Evolutionary conservation across 768 basidiomycete genomes (phyloP), one percentile per base, ranked within the genome.

Genomic region (Psilocybe tampanensis): DNA sequence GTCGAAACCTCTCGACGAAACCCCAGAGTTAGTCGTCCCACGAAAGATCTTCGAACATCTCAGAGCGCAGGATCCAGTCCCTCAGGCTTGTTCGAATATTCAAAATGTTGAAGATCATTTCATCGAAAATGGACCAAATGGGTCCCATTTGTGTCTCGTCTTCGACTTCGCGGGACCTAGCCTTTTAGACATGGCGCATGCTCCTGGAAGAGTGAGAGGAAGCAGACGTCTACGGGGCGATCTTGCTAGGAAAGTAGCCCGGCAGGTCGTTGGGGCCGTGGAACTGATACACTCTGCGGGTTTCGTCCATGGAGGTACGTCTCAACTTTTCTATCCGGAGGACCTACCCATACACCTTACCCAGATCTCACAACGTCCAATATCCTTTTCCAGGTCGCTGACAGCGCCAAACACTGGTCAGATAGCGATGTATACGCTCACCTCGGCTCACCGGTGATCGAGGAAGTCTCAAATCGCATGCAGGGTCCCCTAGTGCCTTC

Each of bases 81-180:
- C 33, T n/a, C n/a, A n/a, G n/a, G n/a, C n/a, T 7, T 15, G 33
- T 7, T 15, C 33, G 15, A 39, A 39, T 39, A 6, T 60, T 62
- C 42, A 68, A 60, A 39, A 3, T n/a, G 23, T 78, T 12, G 66
- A 77, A 5, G 70, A 82, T 64, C 71, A 81, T 65, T 84, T 84
- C 71, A 58, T 69, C 26, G 75, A 74, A 52, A 59, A 68, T 18
- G 79, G 82, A 18, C 80, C 80, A 0, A 84, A 82, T 63, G 83
- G 83, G 36, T 70, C 73, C 43, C 83, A 84, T 64, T 75, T 73
- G 22, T 81, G 72, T 61, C 74, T 83, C 63, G 72, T 82, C 47
- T 79, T 67, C 71, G 74, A 72, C 47, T 69, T 83, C 50, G 71
- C 79, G 24, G 81, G 82, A 2, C 78, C 75, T 2, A 74, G 68